These are phyloP conservation scores for Scleroderma citrinum DNA, from an alignment of 768 basidiomycete species.

Conservation along the genomic window DNA sequence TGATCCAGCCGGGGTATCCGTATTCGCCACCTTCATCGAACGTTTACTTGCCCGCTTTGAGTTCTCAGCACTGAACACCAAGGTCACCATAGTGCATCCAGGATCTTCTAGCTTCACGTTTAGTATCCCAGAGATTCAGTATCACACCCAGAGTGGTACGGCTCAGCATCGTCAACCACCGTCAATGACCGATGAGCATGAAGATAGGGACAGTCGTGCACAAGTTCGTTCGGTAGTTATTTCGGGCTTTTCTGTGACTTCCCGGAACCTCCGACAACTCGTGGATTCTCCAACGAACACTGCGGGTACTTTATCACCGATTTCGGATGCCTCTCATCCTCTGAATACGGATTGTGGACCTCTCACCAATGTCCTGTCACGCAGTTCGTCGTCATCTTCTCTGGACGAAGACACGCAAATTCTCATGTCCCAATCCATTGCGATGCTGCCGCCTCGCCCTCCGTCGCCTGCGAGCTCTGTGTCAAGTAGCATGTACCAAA, in stretches of 20 bases:
- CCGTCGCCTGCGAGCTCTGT: slow-evolving; percentile 43
- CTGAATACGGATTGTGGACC: slow-evolving; percentile 4
- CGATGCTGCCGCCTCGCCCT: slow-evolving; percentile 46
- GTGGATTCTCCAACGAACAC: slow-evolving; percentile 13
- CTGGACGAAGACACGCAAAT: slow-evolving; percentile 61
- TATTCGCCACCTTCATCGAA: slow-evolving; percentile 78
- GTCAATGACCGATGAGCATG: slow-evolving; percentile 1
- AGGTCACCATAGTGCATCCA: slow-evolving; percentile 63
- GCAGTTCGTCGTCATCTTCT: slow-evolving; percentile 51
- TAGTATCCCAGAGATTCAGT: slow-evolving; percentile 50
- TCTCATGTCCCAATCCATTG: slow-evolving; percentile 74
- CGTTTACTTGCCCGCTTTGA: slow-evolving; percentile 72
- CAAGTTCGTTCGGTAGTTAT: slow-evolving; percentile 47
- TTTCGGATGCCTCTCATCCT: slow-evolving; percentile 15
- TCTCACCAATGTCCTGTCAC: slow-evolving; percentile 26
- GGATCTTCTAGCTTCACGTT: slow-evolving; percentile 57
- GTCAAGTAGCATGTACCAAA: slow-evolving; percentile 72
- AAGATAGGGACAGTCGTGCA: slow-evolving; percentile 17
- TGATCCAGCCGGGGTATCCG: slow-evolving; percentile 70
- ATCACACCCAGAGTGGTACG: slow-evolving; percentile 39
- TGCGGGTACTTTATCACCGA: slow-evolving; percentile 22
- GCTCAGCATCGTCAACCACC: slow-evolving; percentile 12
- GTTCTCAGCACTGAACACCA: slow-evolving; percentile 65
- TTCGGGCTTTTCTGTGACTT: slow-evolving; percentile 50
- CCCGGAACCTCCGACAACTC: slow-evolving; percentile 35